A percentile compares a stretch with the other conserved stretches of the same genome.
Evolutionary conservation across 306 rosid genomes (phyloP).

Genomic region (Calophaca sinica): DNA sequence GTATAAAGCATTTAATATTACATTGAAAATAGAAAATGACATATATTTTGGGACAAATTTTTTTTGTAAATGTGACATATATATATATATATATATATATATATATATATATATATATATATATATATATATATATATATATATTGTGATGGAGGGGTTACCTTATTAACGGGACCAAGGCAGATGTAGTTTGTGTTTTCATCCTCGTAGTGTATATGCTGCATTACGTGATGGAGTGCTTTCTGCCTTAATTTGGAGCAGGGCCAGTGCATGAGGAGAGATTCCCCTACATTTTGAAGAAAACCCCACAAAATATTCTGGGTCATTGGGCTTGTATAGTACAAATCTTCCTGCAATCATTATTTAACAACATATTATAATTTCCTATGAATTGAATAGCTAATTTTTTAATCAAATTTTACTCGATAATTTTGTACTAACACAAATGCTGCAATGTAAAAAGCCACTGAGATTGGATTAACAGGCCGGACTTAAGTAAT

Average conservation of each 20-base stretch:
- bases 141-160: neutral
- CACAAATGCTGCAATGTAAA: no score
- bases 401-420: no score
- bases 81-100: no score
- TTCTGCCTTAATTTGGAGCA: slow-evolving; percentile 64
- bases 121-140: no score
- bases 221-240: slow-evolving; percentile 63
- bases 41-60: no score
- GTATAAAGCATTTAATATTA: no score
- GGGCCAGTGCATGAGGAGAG: slow-evolving; percentile 69
- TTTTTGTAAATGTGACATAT: no score
- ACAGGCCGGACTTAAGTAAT: no score
- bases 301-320: slow-evolving; percentile 68
- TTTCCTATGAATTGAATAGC: neutral
- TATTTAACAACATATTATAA: neutral
- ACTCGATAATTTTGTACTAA: no score
- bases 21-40: no score
- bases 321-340: slow-evolving; percentile 50
- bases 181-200: slow-evolving; percentile 68
- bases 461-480: no score
- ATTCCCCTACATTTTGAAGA: slow-evolving; percentile 65
- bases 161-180: slow-evolving; percentile 79
- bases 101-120: no score
- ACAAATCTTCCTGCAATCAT: slow-evolving; percentile 71
- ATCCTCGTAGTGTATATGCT: slow-evolving; percentile 78